Evolutionary conservation across 2,329 filamentous ascomycete species (phyloP), one percentile per base, ranked within the genome.

Genomic region (Lachnellula arida): DNA sequence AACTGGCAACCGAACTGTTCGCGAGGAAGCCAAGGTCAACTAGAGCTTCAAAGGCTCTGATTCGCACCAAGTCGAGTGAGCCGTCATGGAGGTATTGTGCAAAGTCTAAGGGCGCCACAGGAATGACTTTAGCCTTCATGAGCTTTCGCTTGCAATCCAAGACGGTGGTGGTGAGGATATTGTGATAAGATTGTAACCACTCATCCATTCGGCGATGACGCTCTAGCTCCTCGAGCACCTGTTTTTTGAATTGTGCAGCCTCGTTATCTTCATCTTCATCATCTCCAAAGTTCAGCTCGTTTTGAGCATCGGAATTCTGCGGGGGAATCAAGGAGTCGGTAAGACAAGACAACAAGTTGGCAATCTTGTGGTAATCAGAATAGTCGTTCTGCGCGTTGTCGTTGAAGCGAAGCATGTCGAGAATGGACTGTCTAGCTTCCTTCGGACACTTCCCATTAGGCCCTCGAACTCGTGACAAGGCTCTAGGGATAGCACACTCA

Each of bases 351-450:
- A 99, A 88, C 23, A 99, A 78, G 22, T 81, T 88, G 7, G 91
- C 85, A 53, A 99, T 84, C 68, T 97, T 99, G 66, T 89, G 86
- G 60, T 92, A 87, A 67, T 99, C 95, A 5, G 92, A 96, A 68
- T 84, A 95, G 49, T 86, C 74, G 65, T 99, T 99, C 58, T 89
- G 87, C 2, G 88, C 86, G 68, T 99, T 99, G 73, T 99, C 92
- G 68, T 99, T 99, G 75, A 91, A 93, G 49, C 89, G 87, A 35
- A 99, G 77, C 68, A 95, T 89, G 64, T 97, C 91, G 22, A 96
- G 81, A 48, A 99, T 82, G 70, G 97, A 96, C 40, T 83, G 81
- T 55, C 92, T 89, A 5, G 91, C 91, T 51, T 86, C 79, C 67
- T 87, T 78, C 0, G 93, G 92, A 53, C 91, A 92, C 65, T 84